Evolutionary conservation across 2,329 filamentous ascomycete species (phyloP).

Genomic region (Aaosphaeria arxii): DNA sequence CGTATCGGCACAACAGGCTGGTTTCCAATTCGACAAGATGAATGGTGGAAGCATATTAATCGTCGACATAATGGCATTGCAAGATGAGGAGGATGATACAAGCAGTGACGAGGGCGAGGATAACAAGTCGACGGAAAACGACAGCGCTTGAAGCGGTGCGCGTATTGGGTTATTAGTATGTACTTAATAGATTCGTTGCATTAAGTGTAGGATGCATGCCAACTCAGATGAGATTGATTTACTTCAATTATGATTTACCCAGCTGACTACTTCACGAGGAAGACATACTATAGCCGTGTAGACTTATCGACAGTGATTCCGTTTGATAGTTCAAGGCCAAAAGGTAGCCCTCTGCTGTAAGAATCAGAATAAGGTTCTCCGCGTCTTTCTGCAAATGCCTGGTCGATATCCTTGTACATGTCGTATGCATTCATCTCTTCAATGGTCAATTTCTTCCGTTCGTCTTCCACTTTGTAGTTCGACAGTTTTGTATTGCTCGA

Average conservation of each 20-base stretch:
- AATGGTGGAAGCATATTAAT: neutral
- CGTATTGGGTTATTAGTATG: too few species aligned
- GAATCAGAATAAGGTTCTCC: constrained; percentile 4
- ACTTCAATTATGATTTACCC: too few species aligned
- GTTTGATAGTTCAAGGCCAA: neutral
- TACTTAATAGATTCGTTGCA: too few species aligned
- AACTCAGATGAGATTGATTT: too few species aligned
- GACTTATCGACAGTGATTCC: neutral
- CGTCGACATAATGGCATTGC: neutral
- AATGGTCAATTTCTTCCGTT: constrained; percentile 62
- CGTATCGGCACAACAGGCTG: neutral
- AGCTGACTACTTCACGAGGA: neutral
- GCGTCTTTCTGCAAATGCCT: constrained; percentile 11
- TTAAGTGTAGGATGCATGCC: too few species aligned
- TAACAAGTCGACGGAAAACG: too few species aligned
- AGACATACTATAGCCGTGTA: neutral
- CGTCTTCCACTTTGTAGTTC: constrained; percentile 61
- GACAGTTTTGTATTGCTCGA: constrained; percentile 57
- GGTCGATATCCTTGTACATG: constrained; percentile 19
- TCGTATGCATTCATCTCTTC: constrained; percentile 61
- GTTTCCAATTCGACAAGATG: neutral
- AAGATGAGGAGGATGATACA: neutral
- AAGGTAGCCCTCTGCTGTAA: constrained; percentile 1
- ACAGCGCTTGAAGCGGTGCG: too few species aligned
- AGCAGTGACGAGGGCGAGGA: neutral